These are phyloP conservation scores for Huntiella omanensis DNA, from an alignment of 2,329 filamentous ascomycete species.

Conservation along the genomic window DNA sequence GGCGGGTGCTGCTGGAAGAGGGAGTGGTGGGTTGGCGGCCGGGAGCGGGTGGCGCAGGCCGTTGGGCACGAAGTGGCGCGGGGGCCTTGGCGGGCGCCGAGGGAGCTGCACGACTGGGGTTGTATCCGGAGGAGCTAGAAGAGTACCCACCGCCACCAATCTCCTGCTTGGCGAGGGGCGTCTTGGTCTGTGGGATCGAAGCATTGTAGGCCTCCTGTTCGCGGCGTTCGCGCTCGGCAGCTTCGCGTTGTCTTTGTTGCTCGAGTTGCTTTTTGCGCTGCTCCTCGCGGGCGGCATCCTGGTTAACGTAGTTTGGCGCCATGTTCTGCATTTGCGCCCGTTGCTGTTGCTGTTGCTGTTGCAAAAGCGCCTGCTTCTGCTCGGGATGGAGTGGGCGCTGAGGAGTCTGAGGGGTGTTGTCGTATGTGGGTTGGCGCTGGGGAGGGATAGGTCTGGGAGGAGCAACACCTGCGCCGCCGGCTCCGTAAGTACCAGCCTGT, in stretches of 20 bases:
- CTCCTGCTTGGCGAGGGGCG: slow-evolving; percentile 75
- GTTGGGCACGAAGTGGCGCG: slow-evolving; percentile 47
- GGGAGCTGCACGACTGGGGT: slow-evolving; percentile 71
- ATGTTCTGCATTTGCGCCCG: slow-evolving; percentile 39
- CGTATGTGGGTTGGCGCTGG: slow-evolving; percentile 24
- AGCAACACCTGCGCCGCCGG: slow-evolving; percentile 39
- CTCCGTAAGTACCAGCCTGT: slow-evolving; percentile 42
- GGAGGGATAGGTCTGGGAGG: slow-evolving; percentile 39
- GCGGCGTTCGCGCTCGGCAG: slow-evolving; percentile 48
- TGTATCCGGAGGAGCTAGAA: slow-evolving; percentile 42
- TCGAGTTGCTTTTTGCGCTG: slow-evolving; percentile 44
- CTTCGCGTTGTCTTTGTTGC: slow-evolving; percentile 35
- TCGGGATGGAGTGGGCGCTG: slow-evolving; percentile 7
- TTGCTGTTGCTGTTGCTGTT: slow-evolving; percentile 28
- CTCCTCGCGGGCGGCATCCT: slow-evolving; percentile 33
- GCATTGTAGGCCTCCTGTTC: slow-evolving; percentile 82
- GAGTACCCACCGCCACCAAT: slow-evolving; percentile 42
- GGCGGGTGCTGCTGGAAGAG: slow-evolving; percentile 5
- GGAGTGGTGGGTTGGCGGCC: background rate
- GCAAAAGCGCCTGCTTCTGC: slow-evolving; percentile 20
- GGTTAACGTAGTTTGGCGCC: slow-evolving; percentile 33
- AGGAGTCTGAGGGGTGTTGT: slow-evolving; percentile 5
- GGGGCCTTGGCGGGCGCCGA: slow-evolving; percentile 44
- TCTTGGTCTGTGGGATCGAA: slow-evolving; percentile 63
- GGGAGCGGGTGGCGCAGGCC: slow-evolving; percentile 61